Conservation (phyloP, 768 basidiomycete genomes). For the Naganishia vishniacii region DNA sequence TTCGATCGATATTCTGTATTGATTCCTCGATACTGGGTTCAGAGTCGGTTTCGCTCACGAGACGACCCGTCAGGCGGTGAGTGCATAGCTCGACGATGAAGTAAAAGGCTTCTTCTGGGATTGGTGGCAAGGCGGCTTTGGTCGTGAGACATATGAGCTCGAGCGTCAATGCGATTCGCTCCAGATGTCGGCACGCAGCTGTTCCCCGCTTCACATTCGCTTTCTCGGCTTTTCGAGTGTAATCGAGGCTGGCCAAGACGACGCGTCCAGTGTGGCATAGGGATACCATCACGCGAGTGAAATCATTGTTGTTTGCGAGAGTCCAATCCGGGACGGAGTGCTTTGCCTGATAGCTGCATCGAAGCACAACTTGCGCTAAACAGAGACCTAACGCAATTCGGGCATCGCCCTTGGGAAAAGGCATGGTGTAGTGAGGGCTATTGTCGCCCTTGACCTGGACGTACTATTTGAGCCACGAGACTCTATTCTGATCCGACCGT, state of each 20-base stretch:
- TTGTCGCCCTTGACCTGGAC: conserved; percentile 10
- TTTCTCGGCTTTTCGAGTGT: background rate
- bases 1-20: background rate
- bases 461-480: background rate
- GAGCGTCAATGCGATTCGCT: background rate
- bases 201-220: background rate
- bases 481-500: background rate
- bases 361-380: conserved; percentile 6
- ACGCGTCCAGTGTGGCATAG: background rate
- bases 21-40: background rate
- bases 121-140: background rate
- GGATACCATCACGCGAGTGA: background rate
- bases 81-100: background rate
- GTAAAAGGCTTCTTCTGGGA: background rate
- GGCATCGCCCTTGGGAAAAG: background rate
- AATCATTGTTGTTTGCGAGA: background rate
- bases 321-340: conserved; percentile 11
- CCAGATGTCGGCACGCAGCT: background rate
- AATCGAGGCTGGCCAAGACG: background rate
- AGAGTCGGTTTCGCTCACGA: background rate
- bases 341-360: conserved; percentile 1
- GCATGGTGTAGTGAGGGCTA: conserved; percentile 16
- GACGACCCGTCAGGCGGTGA: background rate
- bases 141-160: background rate
- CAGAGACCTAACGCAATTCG: conserved; percentile 8